phyloP scores from a whole-genome alignment of 257 asterid genomes.

The Gentiana macrophylla region DNA sequence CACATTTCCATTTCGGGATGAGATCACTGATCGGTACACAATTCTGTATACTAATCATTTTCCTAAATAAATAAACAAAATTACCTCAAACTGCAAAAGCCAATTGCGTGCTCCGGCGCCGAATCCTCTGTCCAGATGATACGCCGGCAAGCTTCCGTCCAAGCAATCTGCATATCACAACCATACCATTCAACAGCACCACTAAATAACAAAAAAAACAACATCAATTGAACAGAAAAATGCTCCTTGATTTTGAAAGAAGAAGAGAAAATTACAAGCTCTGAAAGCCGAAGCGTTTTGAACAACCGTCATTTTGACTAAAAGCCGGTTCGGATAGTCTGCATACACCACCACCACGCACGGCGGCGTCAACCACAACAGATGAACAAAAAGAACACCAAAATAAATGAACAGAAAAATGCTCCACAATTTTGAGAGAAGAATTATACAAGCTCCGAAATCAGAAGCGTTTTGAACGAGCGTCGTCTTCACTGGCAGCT shows the following conservation, averaged over 20 bases:
- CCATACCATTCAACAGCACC: neutral
- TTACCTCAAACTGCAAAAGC: conserved; percentile 96
- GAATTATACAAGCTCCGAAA: conserved; percentile 14
- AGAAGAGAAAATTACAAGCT: conserved; percentile 13
- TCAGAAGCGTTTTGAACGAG: conserved; percentile 17
- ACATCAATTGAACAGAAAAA: neutral
- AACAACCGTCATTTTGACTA: conserved; percentile 23
- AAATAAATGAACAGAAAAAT: too few species aligned
- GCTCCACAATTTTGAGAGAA: too few species aligned
- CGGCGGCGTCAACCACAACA: conserved; percentile 8
- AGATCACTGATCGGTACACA: too few species aligned
- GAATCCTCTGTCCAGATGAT: conserved; percentile 76
- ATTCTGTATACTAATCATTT: too few species aligned
- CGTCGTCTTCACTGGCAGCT: conserved; percentile 21
- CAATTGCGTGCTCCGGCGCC: conserved; percentile 84
- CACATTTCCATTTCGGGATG: too few species aligned
- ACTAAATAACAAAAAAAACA: neutral
- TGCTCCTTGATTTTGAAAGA: neutral
- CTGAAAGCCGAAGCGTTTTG: conserved; percentile 14
- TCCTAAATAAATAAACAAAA: too few species aligned
- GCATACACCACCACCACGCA: neutral
- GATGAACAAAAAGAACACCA: neutral
- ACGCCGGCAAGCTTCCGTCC: conserved; percentile 97
- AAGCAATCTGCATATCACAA: conserved; percentile 53
- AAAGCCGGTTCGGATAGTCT: conserved; percentile 7